phyloP scores from a whole-genome alignment of 2,329 filamentous ascomycete genomes.

The Colletotrichum filicis region DNA sequence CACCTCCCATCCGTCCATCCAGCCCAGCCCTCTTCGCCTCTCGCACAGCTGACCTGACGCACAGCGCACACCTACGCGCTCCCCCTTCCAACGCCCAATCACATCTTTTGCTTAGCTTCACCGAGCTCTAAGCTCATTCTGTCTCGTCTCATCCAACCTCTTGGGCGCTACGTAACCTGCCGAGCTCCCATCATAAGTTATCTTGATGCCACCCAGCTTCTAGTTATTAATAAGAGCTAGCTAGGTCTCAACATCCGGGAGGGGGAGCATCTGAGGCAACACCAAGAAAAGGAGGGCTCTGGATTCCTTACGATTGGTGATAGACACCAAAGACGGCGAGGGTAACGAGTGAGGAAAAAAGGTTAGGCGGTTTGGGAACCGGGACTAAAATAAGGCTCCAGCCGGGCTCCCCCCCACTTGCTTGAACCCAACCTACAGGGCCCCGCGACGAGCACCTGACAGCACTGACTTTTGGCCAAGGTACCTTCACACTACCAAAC shows the following conservation, averaged over 20 bases:
- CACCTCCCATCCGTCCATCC: neutral
- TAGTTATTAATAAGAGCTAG: neutral
- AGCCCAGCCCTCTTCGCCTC: neutral
- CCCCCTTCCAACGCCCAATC: neutral
- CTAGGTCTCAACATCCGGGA: neutral
- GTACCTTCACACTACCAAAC: neutral
- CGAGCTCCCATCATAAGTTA: neutral
- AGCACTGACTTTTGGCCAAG: conserved; percentile 18
- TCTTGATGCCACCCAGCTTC: neutral
- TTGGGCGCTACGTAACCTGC: conserved; percentile 5
- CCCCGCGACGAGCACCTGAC: neutral
- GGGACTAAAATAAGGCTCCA: conserved; percentile 12
- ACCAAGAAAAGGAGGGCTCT: neutral
- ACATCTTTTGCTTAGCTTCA: neutral
- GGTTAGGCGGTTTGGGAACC: conserved; percentile 3
- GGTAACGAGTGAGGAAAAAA: neutral
- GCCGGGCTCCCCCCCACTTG: conserved; percentile 7
- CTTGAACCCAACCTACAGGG: neutral
- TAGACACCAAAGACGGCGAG: neutral
- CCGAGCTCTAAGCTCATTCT: neutral
- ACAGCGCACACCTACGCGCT: conserved; percentile 1
- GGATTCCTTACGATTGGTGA: neutral
- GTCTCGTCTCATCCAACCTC: neutral
- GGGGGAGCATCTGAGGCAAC: neutral
- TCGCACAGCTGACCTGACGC: conserved; percentile 14